Conservation (phyloP, 805 yeast species). For the Grigorovia transvaalensis region DNA sequence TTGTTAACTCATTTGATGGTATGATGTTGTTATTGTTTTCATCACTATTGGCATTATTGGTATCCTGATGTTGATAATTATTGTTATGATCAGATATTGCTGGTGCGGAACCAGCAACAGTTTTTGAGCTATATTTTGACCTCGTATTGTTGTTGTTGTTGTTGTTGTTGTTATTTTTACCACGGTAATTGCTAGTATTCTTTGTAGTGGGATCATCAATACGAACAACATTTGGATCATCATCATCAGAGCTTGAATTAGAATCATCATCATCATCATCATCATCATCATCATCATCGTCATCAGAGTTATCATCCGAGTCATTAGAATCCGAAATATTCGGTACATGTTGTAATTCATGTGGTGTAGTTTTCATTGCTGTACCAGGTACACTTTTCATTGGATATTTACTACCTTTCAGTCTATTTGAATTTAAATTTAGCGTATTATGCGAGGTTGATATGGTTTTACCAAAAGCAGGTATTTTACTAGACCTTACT, state of each 20-base stretch:
- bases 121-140: neutral
- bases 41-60: neutral
- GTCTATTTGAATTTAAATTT: neutral
- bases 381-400: neutral
- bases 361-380: neutral
- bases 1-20: constrained; percentile 7
- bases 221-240: neutral
- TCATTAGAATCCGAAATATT: constrained; percentile 23
- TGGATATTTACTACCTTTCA: neutral
- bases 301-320: constrained; percentile 27
- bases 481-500: neutral
- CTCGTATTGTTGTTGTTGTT: neutral
- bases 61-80: neutral
- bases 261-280: constrained; percentile 21
- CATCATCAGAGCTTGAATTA: constrained; percentile 7
- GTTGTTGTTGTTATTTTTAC: neutral
- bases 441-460: neutral
- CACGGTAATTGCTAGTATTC: neutral
- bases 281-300: constrained; percentile 23
- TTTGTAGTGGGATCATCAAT: constrained; percentile 1
- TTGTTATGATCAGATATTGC: neutral
- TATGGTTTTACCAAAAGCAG: neutral
- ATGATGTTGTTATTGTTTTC: neutral
- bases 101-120: neutral
- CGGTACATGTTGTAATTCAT: constrained; percentile 1